phyloP scores from a whole-genome alignment of 2,329 filamentous ascomycete species.

The Xylariales sp. region DNA sequence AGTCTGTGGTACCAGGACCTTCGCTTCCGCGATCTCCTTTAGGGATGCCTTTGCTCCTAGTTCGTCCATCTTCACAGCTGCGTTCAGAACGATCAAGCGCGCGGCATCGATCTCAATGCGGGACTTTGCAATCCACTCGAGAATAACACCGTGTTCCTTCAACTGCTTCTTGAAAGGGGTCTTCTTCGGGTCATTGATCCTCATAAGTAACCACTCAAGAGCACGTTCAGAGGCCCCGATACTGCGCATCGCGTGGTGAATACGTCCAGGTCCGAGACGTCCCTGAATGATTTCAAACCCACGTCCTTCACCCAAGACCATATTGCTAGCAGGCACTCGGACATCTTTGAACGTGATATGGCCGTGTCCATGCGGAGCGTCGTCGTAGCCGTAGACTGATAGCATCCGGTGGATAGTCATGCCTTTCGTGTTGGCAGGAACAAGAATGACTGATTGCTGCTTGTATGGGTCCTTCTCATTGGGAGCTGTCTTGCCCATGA shows the following conservation, averaged over 20 bases:
- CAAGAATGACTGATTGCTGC: slow-evolving; percentile 90
- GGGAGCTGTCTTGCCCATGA: slow-evolving; percentile 90
- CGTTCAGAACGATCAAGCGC: slow-evolving; percentile 85
- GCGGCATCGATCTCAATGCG: slow-evolving; percentile 92
- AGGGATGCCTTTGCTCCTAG: slow-evolving; percentile 83
- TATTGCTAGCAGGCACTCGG: slow-evolving; percentile 74
- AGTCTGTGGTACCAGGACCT: slow-evolving; percentile 81
- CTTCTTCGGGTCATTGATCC: slow-evolving; percentile 88
- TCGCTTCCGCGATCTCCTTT: slow-evolving; percentile 91
- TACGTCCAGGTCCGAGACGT: slow-evolving; percentile 88
- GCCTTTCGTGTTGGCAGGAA: slow-evolving; percentile 74
- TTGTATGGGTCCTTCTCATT: slow-evolving; percentile 72
- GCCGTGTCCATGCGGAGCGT: slow-evolving; percentile 96
- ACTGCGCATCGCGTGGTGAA: slow-evolving; percentile 95
- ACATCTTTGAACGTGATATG: slow-evolving; percentile 89
- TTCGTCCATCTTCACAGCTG: slow-evolving; percentile 90
- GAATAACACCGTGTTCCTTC: slow-evolving; percentile 84
- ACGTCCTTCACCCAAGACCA: slow-evolving; percentile 87
- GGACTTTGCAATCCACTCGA: slow-evolving; percentile 90
- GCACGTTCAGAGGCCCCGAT: slow-evolving; percentile 89
- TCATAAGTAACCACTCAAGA: slow-evolving; percentile 89
- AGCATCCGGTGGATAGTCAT: slow-evolving; percentile 94
- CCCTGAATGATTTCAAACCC: slow-evolving; percentile 99
- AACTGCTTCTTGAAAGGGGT: slow-evolving; percentile 87
- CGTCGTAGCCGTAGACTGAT: slow-evolving; percentile 90